Evolutionary conservation across 352 stramenopile species (phyloP).

Genomic region (Globisporangium cederbergense): DNA sequence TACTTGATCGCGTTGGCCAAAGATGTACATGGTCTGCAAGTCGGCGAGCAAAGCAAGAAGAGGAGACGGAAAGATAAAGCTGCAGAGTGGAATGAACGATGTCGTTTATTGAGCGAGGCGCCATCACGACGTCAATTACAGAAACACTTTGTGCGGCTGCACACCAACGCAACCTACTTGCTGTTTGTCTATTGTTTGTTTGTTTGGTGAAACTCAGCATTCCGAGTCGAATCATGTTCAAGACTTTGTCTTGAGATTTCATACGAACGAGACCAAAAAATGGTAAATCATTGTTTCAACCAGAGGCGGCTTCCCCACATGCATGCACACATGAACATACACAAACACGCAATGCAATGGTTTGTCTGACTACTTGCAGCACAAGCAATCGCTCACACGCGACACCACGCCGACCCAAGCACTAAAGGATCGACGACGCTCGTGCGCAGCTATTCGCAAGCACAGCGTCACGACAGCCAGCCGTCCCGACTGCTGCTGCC

Average conservation of each 20-base stretch:
- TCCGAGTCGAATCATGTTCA: slow-evolving; percentile 52
- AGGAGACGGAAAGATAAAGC: not conserved
- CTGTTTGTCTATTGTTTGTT: not conserved
- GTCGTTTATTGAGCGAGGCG: not conserved
- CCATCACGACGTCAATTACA: too few species aligned
- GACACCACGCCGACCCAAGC: not conserved
- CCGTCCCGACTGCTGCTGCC: not conserved
- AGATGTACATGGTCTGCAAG: not conserved
- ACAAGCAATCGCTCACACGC: not conserved
- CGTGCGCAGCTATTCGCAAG: too few species aligned
- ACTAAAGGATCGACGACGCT: too few species aligned
- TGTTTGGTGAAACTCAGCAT: slow-evolving; percentile 39
- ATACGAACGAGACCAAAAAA: slow-evolving; percentile 71
- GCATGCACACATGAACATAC: not conserved
- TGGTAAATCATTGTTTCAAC: slow-evolving; percentile 54
- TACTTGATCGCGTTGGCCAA: not conserved
- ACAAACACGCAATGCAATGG: not conserved
- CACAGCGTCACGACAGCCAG: too few species aligned
- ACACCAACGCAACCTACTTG: not conserved
- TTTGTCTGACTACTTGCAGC: not conserved
- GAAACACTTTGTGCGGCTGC: too few species aligned
- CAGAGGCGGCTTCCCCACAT: slow-evolving; percentile 8
- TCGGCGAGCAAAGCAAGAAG: not conserved
- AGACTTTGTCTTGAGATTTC: slow-evolving; percentile 25
- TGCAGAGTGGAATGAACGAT: not conserved